phyloP scores from a whole-genome alignment of 768 basidiomycete species.

The Kwoniella sp. region DNA sequence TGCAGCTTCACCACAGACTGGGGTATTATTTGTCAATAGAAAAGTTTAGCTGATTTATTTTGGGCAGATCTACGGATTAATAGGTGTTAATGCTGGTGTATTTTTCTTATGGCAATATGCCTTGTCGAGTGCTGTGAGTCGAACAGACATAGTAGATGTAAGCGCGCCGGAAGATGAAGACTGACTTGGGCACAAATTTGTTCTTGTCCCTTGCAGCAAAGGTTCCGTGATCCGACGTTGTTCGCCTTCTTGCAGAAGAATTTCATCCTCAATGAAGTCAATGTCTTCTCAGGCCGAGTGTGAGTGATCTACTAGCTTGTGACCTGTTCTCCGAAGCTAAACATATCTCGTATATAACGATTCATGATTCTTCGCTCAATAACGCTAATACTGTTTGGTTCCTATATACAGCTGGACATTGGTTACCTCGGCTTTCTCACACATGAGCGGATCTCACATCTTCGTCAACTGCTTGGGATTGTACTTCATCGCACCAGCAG shows the following conservation, averaged over 20 bases:
- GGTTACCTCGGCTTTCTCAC: conserved; percentile 51
- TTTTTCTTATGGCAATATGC: conserved; percentile 55
- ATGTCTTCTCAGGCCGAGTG: conserved; percentile 52
- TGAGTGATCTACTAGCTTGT: conserved; percentile 18
- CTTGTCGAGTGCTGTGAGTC: conserved; percentile 31
- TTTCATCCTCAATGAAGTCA: conserved; percentile 51
- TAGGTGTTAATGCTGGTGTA: conserved; percentile 49
- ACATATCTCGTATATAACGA: too few relatives aligned
- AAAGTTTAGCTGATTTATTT: not conserved
- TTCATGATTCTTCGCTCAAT: too few relatives aligned
- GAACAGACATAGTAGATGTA: too few relatives aligned
- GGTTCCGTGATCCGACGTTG: conserved; percentile 51
- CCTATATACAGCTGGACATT: conserved; percentile 47
- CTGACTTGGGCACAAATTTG: conserved; percentile 6
- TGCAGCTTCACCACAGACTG: not conserved
- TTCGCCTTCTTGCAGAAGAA: conserved; percentile 49
- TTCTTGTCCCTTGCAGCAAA: conserved; percentile 16
- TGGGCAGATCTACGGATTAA: conserved; percentile 41
- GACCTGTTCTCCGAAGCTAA: not conserved
- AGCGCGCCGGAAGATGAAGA: too few relatives aligned
- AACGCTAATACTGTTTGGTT: not conserved
- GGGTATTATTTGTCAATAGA: too few relatives aligned
- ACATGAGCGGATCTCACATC: conserved; percentile 49
- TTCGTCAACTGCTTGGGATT: conserved; percentile 52
- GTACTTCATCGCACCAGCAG: conserved; percentile 52